A percentile compares a stretch with the other conserved stretches of the same genome.
Evolutionary conservation across 768 basidiomycete genomes (phyloP).

Genomic region (Paxillus involutus): DNA sequence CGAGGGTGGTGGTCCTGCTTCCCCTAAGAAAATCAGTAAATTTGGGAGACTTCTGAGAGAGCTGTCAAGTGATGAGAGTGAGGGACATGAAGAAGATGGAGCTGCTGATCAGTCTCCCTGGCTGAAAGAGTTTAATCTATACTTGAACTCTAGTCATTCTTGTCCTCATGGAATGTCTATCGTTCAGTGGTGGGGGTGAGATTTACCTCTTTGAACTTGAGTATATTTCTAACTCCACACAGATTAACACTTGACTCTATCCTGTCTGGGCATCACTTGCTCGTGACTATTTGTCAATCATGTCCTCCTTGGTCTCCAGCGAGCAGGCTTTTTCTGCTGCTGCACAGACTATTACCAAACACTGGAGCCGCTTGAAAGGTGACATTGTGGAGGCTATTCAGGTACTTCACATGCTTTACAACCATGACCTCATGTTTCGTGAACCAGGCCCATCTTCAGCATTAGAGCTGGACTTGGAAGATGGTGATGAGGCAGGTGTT

Average conservation of each 20-base stretch:
- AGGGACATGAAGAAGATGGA: not conserved
- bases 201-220: too few species aligned
- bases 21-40: slow-evolving; percentile 1
- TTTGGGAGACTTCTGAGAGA: not conserved
- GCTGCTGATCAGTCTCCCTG: slow-evolving; percentile 14
- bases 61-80: slow-evolving; percentile 11
- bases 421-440: slow-evolving; percentile 19
- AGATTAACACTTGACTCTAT: slow-evolving; percentile 20
- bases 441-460: not conserved
- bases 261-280: slow-evolving; percentile 37
- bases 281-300: slow-evolving; percentile 36
- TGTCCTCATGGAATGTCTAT: too few species aligned
- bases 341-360: slow-evolving; percentile 40
- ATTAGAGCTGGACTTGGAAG: not conserved
- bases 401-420: slow-evolving; percentile 25
- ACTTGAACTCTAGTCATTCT: slow-evolving; percentile 11
- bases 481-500: not conserved
- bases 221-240: too few species aligned
- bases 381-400: slow-evolving; percentile 38
- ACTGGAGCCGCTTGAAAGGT: slow-evolving; percentile 31
- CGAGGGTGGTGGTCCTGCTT: not conserved
- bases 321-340: slow-evolving; percentile 40
- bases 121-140: slow-evolving; percentile 18
- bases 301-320: slow-evolving; percentile 38
- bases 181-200: slow-evolving; percentile 36